Evolutionary conservation across 2,329 filamentous ascomycete species (phyloP).

Genomic region (Cordyceps cicadae): DNA sequence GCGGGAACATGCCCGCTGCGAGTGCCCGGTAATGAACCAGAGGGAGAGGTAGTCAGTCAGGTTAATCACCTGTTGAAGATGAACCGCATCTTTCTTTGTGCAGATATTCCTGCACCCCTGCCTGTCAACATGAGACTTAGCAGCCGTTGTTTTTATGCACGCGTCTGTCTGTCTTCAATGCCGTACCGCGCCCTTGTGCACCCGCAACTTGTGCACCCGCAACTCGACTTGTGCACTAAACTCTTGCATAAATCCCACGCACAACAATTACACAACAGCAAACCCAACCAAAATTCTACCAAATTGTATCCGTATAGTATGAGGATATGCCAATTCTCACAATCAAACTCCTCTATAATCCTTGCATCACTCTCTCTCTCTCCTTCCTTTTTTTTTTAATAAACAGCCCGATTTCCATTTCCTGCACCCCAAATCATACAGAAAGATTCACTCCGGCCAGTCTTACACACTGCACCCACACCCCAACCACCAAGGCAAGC

Average conservation of each 20-base stretch:
- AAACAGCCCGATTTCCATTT: neutral
- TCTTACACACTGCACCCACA: neutral
- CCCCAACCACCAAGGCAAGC: neutral
- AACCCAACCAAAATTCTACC: neutral
- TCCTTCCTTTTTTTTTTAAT: too few relatives aligned
- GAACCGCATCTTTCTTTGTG: too few relatives aligned
- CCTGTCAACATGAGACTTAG: too few relatives aligned
- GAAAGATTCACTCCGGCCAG: neutral
- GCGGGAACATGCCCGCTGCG: too few relatives aligned
- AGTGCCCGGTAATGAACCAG: neutral
- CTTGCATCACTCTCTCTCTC: neutral
- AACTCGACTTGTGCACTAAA: too few relatives aligned
- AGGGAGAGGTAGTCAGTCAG: too few relatives aligned
- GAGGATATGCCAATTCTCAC: neutral
- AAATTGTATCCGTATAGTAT: neutral
- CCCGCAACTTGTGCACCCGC: too few relatives aligned
- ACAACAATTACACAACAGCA: neutral
- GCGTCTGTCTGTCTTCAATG: too few relatives aligned
- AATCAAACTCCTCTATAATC: conserved; percentile 2
- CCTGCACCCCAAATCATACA: neutral
- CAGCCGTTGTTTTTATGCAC: too few relatives aligned
- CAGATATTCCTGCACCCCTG: too few relatives aligned
- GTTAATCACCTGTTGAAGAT: too few relatives aligned
- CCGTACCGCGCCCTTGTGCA: too few relatives aligned
- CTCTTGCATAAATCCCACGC: neutral